Evolutionary conservation across 768 basidiomycete species (phyloP).

Genomic region (Calocybe cyanea): DNA sequence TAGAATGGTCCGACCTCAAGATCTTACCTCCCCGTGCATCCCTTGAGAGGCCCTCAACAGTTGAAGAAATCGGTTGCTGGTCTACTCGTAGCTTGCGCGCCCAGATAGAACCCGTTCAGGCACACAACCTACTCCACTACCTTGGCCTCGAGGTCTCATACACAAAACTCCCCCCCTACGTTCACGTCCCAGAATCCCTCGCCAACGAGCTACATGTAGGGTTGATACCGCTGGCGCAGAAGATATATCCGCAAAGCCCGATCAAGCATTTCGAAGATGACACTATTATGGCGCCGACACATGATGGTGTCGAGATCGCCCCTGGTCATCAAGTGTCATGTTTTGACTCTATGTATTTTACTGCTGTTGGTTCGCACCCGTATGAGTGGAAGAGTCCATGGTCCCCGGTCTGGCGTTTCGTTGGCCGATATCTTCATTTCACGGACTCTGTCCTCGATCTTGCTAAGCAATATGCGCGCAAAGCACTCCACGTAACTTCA

Average conservation of each 20-base stretch:
- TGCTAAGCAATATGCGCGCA: constrained; percentile 28
- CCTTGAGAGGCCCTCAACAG: constrained; percentile 8
- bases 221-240: constrained; percentile 26
- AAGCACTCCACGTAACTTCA: constrained; percentile 21
- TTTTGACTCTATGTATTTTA: constrained; percentile 31
- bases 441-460: constrained; percentile 26
- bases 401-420: constrained; percentile 39
- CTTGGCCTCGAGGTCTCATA: constrained; percentile 34
- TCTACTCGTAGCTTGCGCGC: constrained; percentile 22
- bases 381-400: constrained; percentile 34
- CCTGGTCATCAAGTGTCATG: constrained; percentile 30
- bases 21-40: constrained; percentile 19
- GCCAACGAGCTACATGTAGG: constrained; percentile 21
- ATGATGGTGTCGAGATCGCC: constrained; percentile 19
- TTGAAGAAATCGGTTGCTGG: constrained; percentile 29
- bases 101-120: constrained; percentile 22
- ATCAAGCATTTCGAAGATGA: constrained; percentile 17
- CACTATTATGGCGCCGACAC: constrained; percentile 20
- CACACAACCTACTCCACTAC: constrained; percentile 24
- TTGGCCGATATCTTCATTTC: constrained; percentile 35
- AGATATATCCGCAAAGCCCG: constrained; percentile 24
- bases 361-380: constrained; percentile 23
- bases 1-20: constrained; percentile 52
- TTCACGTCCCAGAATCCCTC: constrained; percentile 19
- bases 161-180: constrained; percentile 26